A percentile compares a stretch with the other conserved stretches of the same genome.
phyloP scores from a whole-genome alignment of 2,329 filamentous ascomycete species.

The Botrytis fragariae region DNA sequence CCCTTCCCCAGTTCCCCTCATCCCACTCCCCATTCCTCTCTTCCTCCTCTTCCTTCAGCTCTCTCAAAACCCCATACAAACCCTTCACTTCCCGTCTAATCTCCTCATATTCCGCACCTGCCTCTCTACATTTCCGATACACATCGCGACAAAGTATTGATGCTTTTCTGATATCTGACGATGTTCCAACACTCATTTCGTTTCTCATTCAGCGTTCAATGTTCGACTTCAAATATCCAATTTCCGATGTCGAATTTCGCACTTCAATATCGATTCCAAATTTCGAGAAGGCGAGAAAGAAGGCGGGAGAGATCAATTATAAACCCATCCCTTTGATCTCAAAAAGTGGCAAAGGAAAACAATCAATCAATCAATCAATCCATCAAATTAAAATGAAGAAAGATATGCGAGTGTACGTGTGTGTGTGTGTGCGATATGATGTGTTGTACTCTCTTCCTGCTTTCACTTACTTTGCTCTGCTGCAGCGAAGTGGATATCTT shows the following conservation, averaged over 20 bases:
- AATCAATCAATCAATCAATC: background rate
- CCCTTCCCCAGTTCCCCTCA: slow-evolving; percentile 47
- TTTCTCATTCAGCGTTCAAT: background rate
- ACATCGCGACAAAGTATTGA: slow-evolving; percentile 55
- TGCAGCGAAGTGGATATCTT: slow-evolving; percentile 17
- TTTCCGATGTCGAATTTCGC: background rate
- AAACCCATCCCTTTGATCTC: background rate
- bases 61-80: slow-evolving; percentile 55
- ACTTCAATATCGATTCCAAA: background rate
- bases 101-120: slow-evolving; percentile 49
- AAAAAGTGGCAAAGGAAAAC: background rate
- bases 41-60: slow-evolving; percentile 56
- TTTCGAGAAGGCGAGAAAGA: background rate
- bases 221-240: background rate
- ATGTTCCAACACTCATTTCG: slow-evolving; percentile 37
- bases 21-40: slow-evolving; percentile 53
- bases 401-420: background rate
- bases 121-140: slow-evolving; percentile 52
- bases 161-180: slow-evolving; percentile 51
- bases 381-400: background rate
- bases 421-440: background rate
- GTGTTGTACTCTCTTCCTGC: background rate
- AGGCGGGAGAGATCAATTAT: background rate
- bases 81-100: slow-evolving; percentile 51
- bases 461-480: background rate